Evolutionary conservation across 306 rosid genomes (phyloP).

Genomic region (barrel medic (Medicago truncatula)): DNA sequence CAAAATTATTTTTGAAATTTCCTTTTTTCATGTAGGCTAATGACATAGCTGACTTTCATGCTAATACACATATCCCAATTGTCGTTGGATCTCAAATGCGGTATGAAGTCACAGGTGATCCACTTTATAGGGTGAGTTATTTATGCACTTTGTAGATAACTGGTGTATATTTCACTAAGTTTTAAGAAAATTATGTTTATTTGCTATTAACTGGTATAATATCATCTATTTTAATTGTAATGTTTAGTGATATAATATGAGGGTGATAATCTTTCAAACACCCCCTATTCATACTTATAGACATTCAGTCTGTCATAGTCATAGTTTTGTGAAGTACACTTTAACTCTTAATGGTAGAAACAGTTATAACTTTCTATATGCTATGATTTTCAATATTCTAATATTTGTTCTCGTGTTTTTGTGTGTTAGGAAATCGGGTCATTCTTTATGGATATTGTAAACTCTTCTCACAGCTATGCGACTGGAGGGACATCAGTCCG

Average conservation of each 20-base stretch:
- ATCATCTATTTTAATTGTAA: too few species aligned
- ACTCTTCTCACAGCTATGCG: constrained; percentile 95
- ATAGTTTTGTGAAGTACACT: too few species aligned
- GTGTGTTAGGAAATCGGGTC: constrained; percentile 68
- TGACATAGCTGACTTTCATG: constrained; percentile 72
- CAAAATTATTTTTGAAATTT: constrained; percentile 12
- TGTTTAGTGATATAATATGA: not conserved
- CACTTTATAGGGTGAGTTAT: constrained; percentile 72
- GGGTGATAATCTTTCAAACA: not conserved
- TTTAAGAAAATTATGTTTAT: not conserved
- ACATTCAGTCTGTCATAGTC: too few species aligned
- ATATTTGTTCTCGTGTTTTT: constrained; percentile 8
- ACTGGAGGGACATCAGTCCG: constrained; percentile 92
- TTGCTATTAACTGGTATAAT: not conserved
- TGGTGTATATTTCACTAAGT: not conserved
- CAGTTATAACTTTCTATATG: too few species aligned
- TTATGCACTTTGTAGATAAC: constrained; percentile 6
- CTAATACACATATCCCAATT: constrained; percentile 88
- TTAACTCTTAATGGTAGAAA: too few species aligned
- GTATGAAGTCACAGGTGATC: constrained; percentile 87
- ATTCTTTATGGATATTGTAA: constrained; percentile 79
- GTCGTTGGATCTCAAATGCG: constrained; percentile 90
- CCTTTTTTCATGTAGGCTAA: constrained; percentile 58
- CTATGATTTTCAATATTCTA: constrained; percentile 26
- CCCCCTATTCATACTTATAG: not conserved